Evolutionary conservation across 2,329 filamentous ascomycete species (phyloP), one percentile per base, ranked within the genome.

Genomic region (Cercospora zeae-maydis): DNA sequence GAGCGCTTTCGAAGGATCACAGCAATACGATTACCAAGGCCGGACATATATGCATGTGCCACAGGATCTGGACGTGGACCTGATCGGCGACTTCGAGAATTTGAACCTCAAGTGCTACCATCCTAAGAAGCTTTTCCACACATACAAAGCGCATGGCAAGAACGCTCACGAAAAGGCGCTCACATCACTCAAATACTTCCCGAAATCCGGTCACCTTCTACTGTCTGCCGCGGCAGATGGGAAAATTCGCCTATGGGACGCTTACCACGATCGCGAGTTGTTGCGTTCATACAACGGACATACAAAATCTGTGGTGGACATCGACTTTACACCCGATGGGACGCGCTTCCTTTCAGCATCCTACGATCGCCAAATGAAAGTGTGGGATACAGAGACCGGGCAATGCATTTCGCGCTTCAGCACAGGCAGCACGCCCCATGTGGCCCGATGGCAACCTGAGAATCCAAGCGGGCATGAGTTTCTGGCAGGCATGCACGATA

Each of bases 361-460:
- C 14, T 99, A 96, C 76, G 95, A 99, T 76, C 89, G 93, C 59
- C 89, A 91, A 80, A 97, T 98, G 81, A 97, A 98, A 78, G 68
- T 99, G 31, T 99, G 95, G 95, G 95, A 99, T 72, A 97, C 93
- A 0, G 95, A 99, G 77, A 97, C 91, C 21, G 95, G 95, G 51
- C 84, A 88, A 70, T 98, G 93, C 74, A 80, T 96, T 68, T 88
- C 86, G 72, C 91, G 92, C 62, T 99, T 96, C 81, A 92, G 89
- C 16, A 96, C 91, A 0, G 93, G 93, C 73, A 96, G 96, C 80
- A 98, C 92, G 13, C 93, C 95, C 4, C 95, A 99, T 74, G 93
- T 96, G 58, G 83, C 99, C 70, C 88, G 91, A 69, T 98, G 98
- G 83, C 96, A 98, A 77, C 93, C 93, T 0, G 86, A 87, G 54